Percentiles rank a stretch among this genome's conserved stretches.
These are phyloP conservation scores for Penicillium egyptiacum DNA, from an alignment of 495 filamentous ascomycete species.

Conservation along the genomic window DNA sequence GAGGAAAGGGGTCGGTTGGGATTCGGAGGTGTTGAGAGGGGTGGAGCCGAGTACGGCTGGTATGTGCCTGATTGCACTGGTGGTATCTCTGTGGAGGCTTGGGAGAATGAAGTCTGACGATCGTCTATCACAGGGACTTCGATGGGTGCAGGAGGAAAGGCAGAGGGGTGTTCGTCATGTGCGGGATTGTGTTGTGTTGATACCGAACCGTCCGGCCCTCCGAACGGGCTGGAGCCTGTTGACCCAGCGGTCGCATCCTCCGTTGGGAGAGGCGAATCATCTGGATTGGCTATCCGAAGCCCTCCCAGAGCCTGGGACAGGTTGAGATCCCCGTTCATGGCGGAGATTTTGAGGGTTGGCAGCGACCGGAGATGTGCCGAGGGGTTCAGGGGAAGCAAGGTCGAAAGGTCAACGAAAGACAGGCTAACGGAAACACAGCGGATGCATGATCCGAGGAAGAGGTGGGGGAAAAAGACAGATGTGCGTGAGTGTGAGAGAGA, in stretches of 20 bases:
- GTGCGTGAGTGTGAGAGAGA: constrained; percentile 8
- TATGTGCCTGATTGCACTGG: constrained; percentile 28
- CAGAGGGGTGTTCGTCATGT: constrained; percentile 21
- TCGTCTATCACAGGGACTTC: constrained; percentile 29
- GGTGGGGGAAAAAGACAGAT: constrained; percentile 16
- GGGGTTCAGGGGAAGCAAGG: constrained; percentile 10
- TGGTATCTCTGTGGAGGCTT: constrained; percentile 21
- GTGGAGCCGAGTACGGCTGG: constrained; percentile 45
- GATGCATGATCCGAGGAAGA: constrained; percentile 38
- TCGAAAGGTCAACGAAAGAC: constrained; percentile 12
- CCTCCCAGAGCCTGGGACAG: constrained; percentile 91
- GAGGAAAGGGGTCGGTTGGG: constrained; percentile 55
- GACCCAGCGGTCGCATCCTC: constrained; percentile 41
- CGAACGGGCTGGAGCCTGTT: constrained; percentile 26
- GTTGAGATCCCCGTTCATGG: constrained; percentile 90
- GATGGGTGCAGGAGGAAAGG: constrained; percentile 25
- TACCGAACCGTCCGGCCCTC: constrained; percentile 28
- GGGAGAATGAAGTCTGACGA: constrained; percentile 32
- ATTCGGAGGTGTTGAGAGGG: constrained; percentile 39
- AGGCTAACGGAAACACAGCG: constrained; percentile 32
- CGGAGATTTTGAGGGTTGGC: constrained; percentile 18
- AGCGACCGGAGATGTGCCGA: constrained; percentile 10
- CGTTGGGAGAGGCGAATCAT: constrained; percentile 69
- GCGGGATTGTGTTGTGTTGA: constrained; percentile 27
- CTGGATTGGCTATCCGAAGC: constrained; percentile 95